Percentiles rank a stretch among this genome's conserved stretches.
Evolutionary conservation across 352 stramenopile species (phyloP).

Genomic region (Globisporangium yorkense): DNA sequence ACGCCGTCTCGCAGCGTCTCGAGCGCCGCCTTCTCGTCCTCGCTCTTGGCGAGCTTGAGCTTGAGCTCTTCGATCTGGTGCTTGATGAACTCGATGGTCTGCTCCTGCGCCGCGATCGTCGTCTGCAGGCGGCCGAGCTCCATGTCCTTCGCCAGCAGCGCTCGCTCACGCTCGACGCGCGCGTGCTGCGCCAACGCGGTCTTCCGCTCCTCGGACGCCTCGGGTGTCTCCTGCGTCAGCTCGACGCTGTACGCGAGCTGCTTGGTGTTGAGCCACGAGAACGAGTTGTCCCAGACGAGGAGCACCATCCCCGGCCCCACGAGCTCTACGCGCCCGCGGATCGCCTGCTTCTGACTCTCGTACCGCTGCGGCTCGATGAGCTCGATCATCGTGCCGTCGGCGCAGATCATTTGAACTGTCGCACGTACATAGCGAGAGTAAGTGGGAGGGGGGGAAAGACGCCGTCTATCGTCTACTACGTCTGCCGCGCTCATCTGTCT

Average conservation of each 20-base stretch:
- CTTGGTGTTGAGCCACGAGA: conserved; percentile 78
- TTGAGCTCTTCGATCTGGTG: conserved; percentile 60
- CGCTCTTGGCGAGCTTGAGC: conserved; percentile 24
- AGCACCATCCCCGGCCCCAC: conserved; percentile 51
- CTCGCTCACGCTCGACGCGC: conserved; percentile 36
- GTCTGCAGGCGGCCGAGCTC: conserved; percentile 35
- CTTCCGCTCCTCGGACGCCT: conserved; percentile 30
- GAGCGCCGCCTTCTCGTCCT: conserved; percentile 27
- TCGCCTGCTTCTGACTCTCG: conserved; percentile 51
- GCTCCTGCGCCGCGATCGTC: conserved; percentile 35
- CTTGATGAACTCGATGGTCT: conserved; percentile 40
- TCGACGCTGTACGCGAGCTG: conserved; percentile 71
- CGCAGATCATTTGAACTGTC: conserved; percentile 55
- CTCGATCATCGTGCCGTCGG: conserved; percentile 46
- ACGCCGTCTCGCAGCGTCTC: conserved; percentile 32
- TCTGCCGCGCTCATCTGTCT: not conserved
- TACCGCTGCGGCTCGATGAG: conserved; percentile 50
- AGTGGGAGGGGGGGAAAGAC: not conserved
- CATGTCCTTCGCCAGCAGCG: conserved; percentile 26
- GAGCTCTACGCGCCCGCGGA: conserved; percentile 38
- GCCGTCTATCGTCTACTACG: no score
- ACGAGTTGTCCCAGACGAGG: conserved; percentile 78
- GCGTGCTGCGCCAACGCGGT: conserved; percentile 40
- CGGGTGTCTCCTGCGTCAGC: conserved; percentile 49
- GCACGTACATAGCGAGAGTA: not conserved